Conservation (phyloP, 345 rosid genomes). For the Citrus cavaleriei region DNA sequence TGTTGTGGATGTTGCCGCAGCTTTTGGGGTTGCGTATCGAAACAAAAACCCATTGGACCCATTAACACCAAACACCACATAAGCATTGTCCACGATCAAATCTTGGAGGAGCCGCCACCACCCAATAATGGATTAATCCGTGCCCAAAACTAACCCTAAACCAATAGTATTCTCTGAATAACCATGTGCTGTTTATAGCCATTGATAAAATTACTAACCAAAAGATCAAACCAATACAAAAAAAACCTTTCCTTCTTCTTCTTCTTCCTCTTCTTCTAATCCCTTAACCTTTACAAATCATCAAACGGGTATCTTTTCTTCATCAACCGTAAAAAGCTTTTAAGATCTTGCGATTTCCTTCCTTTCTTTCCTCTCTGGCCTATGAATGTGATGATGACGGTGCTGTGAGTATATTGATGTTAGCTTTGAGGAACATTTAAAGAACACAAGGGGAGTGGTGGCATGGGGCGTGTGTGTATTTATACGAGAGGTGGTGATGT, state of each 20-base stretch:
- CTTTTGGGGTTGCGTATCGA: constrained; percentile 26
- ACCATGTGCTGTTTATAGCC: constrained; percentile 83
- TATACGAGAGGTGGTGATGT: constrained; percentile 14
- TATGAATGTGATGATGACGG: no score
- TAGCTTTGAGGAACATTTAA: not conserved
- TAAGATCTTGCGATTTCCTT: not conserved
- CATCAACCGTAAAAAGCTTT: not conserved
- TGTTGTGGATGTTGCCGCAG: constrained; percentile 25
- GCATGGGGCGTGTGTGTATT: constrained; percentile 11
- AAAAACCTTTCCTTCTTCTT: not conserved
- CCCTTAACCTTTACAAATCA: not conserved
- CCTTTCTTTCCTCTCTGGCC: not conserved
- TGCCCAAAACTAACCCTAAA: not conserved
- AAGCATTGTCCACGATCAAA: constrained; percentile 31
- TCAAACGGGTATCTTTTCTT: not conserved
- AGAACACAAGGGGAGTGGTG: not conserved
- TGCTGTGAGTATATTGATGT: not conserved
- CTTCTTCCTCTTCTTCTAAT: not conserved
- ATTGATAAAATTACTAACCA: constrained; percentile 16
- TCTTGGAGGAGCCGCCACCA: constrained; percentile 35
- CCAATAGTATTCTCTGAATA: constrained; percentile 35
- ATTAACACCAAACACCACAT: not conserved
- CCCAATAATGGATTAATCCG: constrained; percentile 15
- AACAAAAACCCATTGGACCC: constrained; percentile 25
- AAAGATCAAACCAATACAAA: not conserved